These are phyloP conservation scores for Aspergillus panamensis DNA, from an alignment of 495 filamentous ascomycete genomes.

Conservation along the genomic window DNA sequence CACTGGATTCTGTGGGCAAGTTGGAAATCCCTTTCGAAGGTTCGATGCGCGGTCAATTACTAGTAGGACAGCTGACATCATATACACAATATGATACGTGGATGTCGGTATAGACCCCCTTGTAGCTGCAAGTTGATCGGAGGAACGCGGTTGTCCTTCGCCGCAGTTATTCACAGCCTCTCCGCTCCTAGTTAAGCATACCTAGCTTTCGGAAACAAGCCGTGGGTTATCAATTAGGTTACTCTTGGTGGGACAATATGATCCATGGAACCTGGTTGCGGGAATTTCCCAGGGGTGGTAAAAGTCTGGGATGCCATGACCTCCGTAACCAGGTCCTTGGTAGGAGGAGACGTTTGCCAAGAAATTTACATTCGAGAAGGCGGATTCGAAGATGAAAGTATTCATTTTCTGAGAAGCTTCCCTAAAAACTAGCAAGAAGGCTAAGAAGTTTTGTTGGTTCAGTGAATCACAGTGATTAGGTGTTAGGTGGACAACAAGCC, in stretches of 20 bases:
- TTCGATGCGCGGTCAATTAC: not conserved
- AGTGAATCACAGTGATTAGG: too few species aligned
- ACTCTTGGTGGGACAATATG: conserved; percentile 18
- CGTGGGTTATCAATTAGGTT: conserved; percentile 17
- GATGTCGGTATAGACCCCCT: not conserved
- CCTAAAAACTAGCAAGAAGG: not conserved
- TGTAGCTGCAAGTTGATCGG: too few species aligned
- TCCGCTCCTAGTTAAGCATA: too few species aligned
- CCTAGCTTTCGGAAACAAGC: conserved; percentile 9
- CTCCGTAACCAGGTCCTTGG: not conserved
- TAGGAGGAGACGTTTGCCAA: not conserved
- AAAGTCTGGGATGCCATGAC: conserved; percentile 7
- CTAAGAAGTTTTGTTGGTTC: too few species aligned
- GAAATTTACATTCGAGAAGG: not conserved
- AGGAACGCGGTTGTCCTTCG: too few species aligned
- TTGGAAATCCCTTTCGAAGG: not conserved
- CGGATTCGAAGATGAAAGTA: not conserved
- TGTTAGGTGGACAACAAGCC: too few species aligned
- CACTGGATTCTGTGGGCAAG: not conserved
- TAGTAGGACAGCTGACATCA: not conserved
- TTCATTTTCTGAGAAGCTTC: not conserved
- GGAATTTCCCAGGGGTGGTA: conserved; percentile 22
- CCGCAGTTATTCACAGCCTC: too few species aligned
- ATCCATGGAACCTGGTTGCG: conserved; percentile 24
- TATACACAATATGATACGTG: conserved; percentile 1